These are phyloP conservation scores for Ilex asprella DNA, from an alignment of 257 asterid genomes.

Conservation along the genomic window DNA sequence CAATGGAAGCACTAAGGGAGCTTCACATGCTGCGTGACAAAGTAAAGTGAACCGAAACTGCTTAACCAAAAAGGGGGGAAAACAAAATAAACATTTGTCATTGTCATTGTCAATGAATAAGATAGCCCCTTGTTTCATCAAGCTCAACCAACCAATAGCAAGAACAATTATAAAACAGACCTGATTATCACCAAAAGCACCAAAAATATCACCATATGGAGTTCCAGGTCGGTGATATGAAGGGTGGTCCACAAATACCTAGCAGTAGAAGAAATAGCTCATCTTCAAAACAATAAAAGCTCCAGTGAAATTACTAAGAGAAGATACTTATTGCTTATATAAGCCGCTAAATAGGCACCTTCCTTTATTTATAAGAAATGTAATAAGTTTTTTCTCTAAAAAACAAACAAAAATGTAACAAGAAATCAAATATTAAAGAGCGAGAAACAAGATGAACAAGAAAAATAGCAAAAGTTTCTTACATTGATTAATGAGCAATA, in stretches of 20 bases:
- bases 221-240: constrained; percentile 88
- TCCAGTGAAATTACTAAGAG: too few species aligned
- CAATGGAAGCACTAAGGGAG: constrained; percentile 83
- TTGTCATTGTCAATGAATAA: constrained; percentile 9
- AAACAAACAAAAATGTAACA: too few species aligned
- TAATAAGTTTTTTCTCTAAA: too few species aligned
- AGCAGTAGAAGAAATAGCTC: constrained; percentile 15
- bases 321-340: too few species aligned
- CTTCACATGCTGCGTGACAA: constrained; percentile 98
- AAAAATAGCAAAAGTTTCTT: too few species aligned
- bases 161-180: constrained; percentile 27
- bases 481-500: too few species aligned
- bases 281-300: neutral
- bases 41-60: constrained; percentile 97
- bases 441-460: too few species aligned
- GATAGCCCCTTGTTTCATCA: constrained; percentile 7
- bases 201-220: constrained; percentile 83
- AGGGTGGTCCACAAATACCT: constrained; percentile 92
- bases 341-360: too few species aligned
- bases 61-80: constrained; percentile 21
- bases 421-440: too few species aligned
- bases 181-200: constrained; percentile 99
- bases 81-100: constrained; percentile 18
- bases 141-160: constrained; percentile 1
- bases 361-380: too few species aligned